A percentile compares a stretch with the other conserved stretches of the same genome.
These are phyloP conservation scores for Pythium plurisporium DNA, from an alignment of 352 stramenopile genomes.

Conservation along the genomic window DNA sequence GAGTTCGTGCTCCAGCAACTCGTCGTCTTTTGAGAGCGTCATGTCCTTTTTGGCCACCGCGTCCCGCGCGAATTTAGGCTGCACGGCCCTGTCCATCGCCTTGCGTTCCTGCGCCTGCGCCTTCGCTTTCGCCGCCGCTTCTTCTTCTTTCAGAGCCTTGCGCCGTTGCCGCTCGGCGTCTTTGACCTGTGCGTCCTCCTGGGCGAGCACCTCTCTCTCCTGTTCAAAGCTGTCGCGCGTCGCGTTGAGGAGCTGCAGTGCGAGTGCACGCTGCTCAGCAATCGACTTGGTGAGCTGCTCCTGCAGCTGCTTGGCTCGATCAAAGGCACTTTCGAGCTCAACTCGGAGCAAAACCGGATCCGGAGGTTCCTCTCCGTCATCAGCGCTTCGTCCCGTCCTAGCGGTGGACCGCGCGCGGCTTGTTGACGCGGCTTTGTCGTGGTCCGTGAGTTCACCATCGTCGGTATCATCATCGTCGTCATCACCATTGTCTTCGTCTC, in stretches of 20 bases:
- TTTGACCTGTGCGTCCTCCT: slow-evolving; percentile 47
- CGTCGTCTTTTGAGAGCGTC: slow-evolving; percentile 48
- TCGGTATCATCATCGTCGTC: not conserved
- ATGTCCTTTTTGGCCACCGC: slow-evolving; percentile 55
- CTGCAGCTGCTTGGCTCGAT: slow-evolving; percentile 27
- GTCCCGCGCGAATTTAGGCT: slow-evolving; percentile 37
- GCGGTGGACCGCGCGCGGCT: not conserved
- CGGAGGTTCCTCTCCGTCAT: slow-evolving; percentile 21
- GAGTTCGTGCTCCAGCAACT: slow-evolving; percentile 50
- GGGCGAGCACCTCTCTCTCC: slow-evolving; percentile 42
- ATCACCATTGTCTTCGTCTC: not conserved
- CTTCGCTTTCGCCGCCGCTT: slow-evolving; percentile 44
- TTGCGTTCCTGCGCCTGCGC: slow-evolving; percentile 34
- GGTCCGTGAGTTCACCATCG: not conserved
- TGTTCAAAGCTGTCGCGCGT: slow-evolving; percentile 51
- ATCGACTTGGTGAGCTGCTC: slow-evolving; percentile 30
- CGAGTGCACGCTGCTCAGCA: slow-evolving; percentile 38
- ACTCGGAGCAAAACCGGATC: slow-evolving; percentile 45
- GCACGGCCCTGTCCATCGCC: slow-evolving; percentile 25
- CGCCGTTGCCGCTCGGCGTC: slow-evolving; percentile 39
- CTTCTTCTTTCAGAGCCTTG: slow-evolving; percentile 38
- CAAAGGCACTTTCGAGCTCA: slow-evolving; percentile 37
- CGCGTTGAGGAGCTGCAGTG: slow-evolving; percentile 59
- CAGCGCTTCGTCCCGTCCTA: slow-evolving; percentile 6
- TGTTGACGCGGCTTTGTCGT: not conserved